A percentile compares a stretch with the other conserved stretches of the same genome.
phyloP scores from a whole-genome alignment of 164 flowering plant species.

The Magnolia officinalis region DNA sequence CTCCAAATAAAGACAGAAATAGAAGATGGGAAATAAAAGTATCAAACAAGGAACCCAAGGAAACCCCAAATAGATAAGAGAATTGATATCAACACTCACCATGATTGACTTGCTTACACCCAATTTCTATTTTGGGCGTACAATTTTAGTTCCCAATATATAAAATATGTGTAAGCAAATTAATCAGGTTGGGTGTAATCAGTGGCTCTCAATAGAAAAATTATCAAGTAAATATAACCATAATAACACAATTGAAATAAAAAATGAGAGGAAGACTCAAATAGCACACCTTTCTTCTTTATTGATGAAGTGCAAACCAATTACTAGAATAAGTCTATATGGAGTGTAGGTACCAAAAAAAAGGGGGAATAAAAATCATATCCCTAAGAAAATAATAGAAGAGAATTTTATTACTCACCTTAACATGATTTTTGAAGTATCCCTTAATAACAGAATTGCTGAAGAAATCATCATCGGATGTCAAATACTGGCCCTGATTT shows the following conservation, averaged over 20 bases:
- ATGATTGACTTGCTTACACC: not conserved
- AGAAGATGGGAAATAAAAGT: too few species aligned
- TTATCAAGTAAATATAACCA: not conserved
- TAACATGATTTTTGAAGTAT: conserved; percentile 60
- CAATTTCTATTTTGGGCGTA: too few species aligned
- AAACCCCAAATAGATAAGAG: too few species aligned
- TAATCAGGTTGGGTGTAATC: too few species aligned
- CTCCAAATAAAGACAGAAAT: not conserved
- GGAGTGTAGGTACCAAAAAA: not conserved
- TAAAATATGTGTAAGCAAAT: too few species aligned
- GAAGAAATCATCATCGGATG: conserved; percentile 75
- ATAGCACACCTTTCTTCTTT: not conserved
- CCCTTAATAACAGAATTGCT: conserved; percentile 55
- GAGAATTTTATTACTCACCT: not conserved
- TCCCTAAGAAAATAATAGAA: not conserved
- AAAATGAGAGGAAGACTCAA: not conserved
- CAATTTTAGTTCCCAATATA: too few species aligned
- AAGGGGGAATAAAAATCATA: not conserved
- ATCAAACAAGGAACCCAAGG: too few species aligned
- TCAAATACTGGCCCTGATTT: conserved; percentile 47
- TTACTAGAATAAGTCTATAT: not conserved
- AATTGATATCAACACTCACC: not conserved
- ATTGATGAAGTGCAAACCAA: not conserved
- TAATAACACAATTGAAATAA: not conserved
- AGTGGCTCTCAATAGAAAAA: too few species aligned